Conservation (phyloP, 805 yeast genomes). For the Ogataea ramenticola region DNA sequence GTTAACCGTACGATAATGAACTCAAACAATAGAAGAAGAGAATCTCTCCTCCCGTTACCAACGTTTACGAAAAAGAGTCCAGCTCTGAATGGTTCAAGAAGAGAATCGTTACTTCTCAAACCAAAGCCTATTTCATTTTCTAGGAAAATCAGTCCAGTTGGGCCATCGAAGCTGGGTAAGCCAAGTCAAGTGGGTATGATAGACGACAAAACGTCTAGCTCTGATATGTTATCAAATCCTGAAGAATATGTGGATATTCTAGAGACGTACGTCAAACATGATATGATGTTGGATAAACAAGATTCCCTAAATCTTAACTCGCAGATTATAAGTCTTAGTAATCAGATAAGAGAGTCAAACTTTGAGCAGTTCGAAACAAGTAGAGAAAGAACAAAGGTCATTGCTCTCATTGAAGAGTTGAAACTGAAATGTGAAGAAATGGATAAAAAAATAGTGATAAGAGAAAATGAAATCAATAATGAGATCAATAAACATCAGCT, state of each 20-base stretch:
- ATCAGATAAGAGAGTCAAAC: slow-evolving; percentile 12
- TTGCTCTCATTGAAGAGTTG: slow-evolving; percentile 8
- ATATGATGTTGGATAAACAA: slow-evolving; percentile 16
- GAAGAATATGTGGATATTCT: slow-evolving; percentile 15
- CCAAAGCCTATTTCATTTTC: neutral
- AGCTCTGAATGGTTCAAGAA: neutral
- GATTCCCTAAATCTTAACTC: slow-evolving; percentile 11
- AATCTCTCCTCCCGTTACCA: neutral
- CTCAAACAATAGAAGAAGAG: neutral
- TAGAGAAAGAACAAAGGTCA: slow-evolving; percentile 13
- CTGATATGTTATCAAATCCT: slow-evolving; percentile 2
- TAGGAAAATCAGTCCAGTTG: neutral
- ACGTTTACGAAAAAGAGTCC: too few species aligned
- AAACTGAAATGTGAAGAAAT: slow-evolving; percentile 10
- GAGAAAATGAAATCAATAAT: slow-evolving; percentile 10
- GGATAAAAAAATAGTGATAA: slow-evolving; percentile 13
- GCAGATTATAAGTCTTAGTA: slow-evolving; percentile 6
- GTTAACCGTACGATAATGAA: too few species aligned
- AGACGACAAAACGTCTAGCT: too few species aligned
- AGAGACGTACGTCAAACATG: slow-evolving; percentile 17
- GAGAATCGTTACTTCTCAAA: neutral
- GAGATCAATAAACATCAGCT: slow-evolving; percentile 19
- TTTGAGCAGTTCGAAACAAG: slow-evolving; percentile 13
- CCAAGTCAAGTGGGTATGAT: too few species aligned
- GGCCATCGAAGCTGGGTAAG: too few species aligned